Percentiles rank a stretch among this genome's conserved stretches.
Evolutionary conservation across 805 yeast species (phyloP).

Genomic region (Saccharomycodes ludwigii): DNA sequence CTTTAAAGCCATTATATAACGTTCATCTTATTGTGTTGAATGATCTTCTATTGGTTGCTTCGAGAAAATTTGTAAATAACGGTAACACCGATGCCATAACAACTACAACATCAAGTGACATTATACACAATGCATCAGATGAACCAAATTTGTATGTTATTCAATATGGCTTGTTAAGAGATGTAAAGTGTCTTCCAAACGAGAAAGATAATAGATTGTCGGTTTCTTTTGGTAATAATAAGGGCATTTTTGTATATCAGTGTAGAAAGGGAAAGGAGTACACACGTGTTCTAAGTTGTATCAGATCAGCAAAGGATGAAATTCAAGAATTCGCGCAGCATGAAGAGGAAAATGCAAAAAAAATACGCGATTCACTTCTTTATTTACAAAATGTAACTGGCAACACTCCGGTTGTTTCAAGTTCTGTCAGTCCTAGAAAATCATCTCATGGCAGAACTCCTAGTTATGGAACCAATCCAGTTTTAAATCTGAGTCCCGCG

Average conservation of each 20-base stretch:
- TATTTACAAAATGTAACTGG: too few relatives aligned
- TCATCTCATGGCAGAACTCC: not conserved
- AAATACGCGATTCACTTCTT: slow-evolving; percentile 32
- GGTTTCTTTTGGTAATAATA: slow-evolving; percentile 11
- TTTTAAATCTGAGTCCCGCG: not conserved
- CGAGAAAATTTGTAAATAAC: slow-evolving; percentile 34
- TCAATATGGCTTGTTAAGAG: slow-evolving; percentile 67
- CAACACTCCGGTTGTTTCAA: slow-evolving; percentile 13
- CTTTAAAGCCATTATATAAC: slow-evolving; percentile 68
- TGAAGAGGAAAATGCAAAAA: slow-evolving; percentile 33
- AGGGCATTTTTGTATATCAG: slow-evolving; percentile 12
- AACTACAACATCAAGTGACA: too few relatives aligned
- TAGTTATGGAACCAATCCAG: slow-evolving; percentile 11
- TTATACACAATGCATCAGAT: too few relatives aligned
- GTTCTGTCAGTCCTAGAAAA: slow-evolving; percentile 8
- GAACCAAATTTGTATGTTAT: slow-evolving; percentile 44
- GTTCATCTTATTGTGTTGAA: slow-evolving; percentile 67
- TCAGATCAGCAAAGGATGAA: slow-evolving; percentile 51
- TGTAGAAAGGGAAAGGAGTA: slow-evolving; percentile 16
- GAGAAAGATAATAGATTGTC: slow-evolving; percentile 11
- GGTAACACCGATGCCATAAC: slow-evolving; percentile 19
- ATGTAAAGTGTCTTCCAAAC: slow-evolving; percentile 33
- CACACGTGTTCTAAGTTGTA: slow-evolving; percentile 37
- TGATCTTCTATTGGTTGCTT: slow-evolving; percentile 66
- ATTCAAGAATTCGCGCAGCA: slow-evolving; percentile 41